phyloP scores from a whole-genome alignment of 805 yeast genomes.

The Wickerhamomyces hampshirensis region DNA sequence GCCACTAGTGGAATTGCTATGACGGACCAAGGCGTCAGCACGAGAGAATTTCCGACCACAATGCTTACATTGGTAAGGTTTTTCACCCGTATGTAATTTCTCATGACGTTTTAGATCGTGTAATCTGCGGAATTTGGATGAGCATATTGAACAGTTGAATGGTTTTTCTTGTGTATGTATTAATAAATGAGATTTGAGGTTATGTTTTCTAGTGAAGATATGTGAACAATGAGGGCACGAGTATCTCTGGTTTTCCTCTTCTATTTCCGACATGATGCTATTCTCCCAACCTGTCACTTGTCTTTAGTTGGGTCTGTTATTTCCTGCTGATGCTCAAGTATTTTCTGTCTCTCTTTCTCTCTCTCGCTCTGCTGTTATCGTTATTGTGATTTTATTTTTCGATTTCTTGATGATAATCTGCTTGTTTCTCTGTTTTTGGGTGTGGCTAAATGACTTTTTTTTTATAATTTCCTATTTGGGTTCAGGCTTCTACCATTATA shows the following conservation, averaged over 20 bases:
- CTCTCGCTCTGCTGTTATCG: too few relatives aligned
- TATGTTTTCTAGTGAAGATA: conserved; percentile 67
- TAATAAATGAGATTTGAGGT: conserved; percentile 65
- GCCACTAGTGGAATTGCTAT: conserved; percentile 41
- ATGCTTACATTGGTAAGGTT: conserved; percentile 54
- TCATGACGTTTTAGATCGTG: conserved; percentile 77
- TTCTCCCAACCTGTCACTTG: too few relatives aligned
- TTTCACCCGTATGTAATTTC: conserved; percentile 72
- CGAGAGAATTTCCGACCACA: conserved; percentile 69
- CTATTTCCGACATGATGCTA: not conserved
- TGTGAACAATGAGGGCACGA: conserved; percentile 57
- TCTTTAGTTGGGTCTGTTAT: too few relatives aligned
- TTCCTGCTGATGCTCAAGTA: too few relatives aligned
- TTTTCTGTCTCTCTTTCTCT: too few relatives aligned
- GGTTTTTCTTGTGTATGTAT: conserved; percentile 66
- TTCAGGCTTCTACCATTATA: not conserved
- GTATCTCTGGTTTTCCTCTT: conserved; percentile 3
- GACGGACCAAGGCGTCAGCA: conserved; percentile 72
- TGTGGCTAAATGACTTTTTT: not conserved
- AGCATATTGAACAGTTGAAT: conserved; percentile 57
- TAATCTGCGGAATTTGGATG: conserved; percentile 58
- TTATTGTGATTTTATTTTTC: too few relatives aligned
- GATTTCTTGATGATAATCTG: too few relatives aligned
- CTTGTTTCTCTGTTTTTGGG: not conserved
- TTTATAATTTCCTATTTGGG: not conserved